Conservation (phyloP, 495 filamentous ascomycete species). For the Aspergillus ellipticus region DNA sequence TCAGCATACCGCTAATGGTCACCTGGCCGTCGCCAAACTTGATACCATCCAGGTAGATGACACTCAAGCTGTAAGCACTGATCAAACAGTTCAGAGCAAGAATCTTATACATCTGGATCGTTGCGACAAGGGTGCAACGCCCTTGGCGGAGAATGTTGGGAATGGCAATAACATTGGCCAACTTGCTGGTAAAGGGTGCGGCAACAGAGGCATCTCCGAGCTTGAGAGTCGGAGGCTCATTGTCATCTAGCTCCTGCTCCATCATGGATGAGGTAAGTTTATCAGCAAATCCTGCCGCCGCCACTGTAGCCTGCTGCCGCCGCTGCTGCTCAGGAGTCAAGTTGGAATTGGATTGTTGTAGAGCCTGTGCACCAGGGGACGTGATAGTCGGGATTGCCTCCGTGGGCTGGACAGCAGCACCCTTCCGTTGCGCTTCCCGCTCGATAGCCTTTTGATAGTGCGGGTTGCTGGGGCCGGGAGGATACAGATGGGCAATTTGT, state of each 20-base stretch:
- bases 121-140: constrained; percentile 93
- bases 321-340: constrained; percentile 54
- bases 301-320: constrained; percentile 60
- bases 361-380: constrained; percentile 64
- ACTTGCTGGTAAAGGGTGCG: constrained; percentile 95
- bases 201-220: constrained; percentile 96
- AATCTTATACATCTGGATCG: constrained; percentile 99
- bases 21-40: constrained; percentile 99
- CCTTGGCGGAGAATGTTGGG: constrained; percentile 98
- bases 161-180: constrained; percentile 94
- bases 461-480: constrained; percentile 87
- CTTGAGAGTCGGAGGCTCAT: constrained; percentile 93
- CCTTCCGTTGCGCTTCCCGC: constrained; percentile 73
- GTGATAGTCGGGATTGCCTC: constrained; percentile 65
- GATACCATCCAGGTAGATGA: constrained; percentile 96
- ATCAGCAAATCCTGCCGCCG: constrained; percentile 77
- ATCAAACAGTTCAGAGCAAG: constrained; percentile 97
- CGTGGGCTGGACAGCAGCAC: constrained; percentile 41
- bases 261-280: constrained; percentile 85
- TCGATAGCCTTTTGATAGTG: constrained; percentile 92
- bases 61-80: constrained; percentile 93
- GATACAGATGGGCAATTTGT: constrained; percentile 90
- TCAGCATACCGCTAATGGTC: constrained; percentile 98
- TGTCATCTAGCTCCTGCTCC: constrained; percentile 82
- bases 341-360: constrained; percentile 54